Percentiles rank a stretch among this genome's conserved stretches.
phyloP scores from a whole-genome alignment of 208 protist species.

The Blastocrithidia nonstop region DNA sequence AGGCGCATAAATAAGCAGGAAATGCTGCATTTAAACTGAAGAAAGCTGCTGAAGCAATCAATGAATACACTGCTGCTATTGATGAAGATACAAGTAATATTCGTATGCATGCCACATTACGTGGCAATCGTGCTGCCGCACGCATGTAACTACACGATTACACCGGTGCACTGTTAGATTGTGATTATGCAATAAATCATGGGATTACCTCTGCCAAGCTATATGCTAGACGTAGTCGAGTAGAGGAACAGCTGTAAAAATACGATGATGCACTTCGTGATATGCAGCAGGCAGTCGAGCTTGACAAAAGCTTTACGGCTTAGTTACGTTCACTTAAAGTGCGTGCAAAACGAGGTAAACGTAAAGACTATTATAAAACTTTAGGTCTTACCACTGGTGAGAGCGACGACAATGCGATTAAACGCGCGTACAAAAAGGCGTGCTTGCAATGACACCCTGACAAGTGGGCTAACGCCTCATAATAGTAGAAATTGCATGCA shows the following conservation, averaged over 20 bases:
- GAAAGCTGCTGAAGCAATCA: conserved; percentile 39
- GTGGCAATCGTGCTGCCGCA: conserved; percentile 82
- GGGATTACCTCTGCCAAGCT: conserved; percentile 68
- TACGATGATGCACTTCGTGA: conserved; percentile 80
- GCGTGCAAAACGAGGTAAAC: conserved; percentile 41
- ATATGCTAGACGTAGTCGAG: conserved; percentile 73
- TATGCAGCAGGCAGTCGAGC: conserved; percentile 66
- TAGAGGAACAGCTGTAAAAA: conserved; percentile 64
- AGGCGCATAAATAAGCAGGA: conserved; percentile 59
- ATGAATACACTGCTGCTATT: conserved; percentile 60
- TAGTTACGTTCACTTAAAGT: conserved; percentile 46
- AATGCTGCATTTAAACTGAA: conserved; percentile 77
- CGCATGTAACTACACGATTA: conserved; percentile 78
- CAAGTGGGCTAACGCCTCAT: conserved; percentile 65
- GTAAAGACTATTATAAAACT: conserved; percentile 88
- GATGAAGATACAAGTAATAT: conserved; percentile 61
- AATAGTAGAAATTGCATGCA: conserved; percentile 55
- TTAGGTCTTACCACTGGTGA: conserved; percentile 47
- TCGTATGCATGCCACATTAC: conserved; percentile 52
- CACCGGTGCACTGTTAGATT: conserved; percentile 76
- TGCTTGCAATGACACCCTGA: conserved; percentile 88
- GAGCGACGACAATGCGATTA: conserved; percentile 55
- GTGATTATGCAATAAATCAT: conserved; percentile 84
- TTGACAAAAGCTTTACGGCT: conserved; percentile 40
- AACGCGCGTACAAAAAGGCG: conserved; percentile 74